Base-by-base conservation (phyloP, 352 stramenopile genomes). In the Pythium brassicae region DNA sequence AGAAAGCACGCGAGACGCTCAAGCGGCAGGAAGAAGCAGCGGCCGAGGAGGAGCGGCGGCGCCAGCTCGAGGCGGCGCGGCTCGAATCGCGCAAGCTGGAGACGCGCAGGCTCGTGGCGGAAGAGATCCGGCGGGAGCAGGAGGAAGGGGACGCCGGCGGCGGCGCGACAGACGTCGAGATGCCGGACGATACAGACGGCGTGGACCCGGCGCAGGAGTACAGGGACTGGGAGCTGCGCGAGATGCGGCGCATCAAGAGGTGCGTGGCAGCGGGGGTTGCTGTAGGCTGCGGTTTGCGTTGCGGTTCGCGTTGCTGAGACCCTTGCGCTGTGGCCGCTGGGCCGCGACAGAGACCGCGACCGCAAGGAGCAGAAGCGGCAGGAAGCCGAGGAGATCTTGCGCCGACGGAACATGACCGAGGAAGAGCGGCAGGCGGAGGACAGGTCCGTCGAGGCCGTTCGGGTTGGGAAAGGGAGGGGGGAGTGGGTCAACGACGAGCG, bases 361-460 rank as follows among this genome's bases (percentile, higher is more conserved):
- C 70, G 74, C 23, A 84, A 86, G 32, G 77, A 96, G 62, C 62
- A 89, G 56, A 69, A 69, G 19, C 74, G 86, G 35, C 78, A 85
- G 25, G 94, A 99, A 62, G 76, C 77, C 12, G 69, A 83, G 39
- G 96, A 99, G 65, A 92, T 92, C 12, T 51, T 82, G 46, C 82
- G 87, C 9, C 71, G 89, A 37, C 83, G 89, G n/a, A 92, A 94
- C 42, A 80, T 99, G 81, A 99, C 97, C 29, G 94, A 98, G 56
- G 96, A 98, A 62, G 95, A 99, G 71, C 81, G 94, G 10, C 68
- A 85, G 11, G 67, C 83, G 23, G 95, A 99, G 66, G 96, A 99
- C 63, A 77, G 75, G 66, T 90, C 65, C 17, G 83, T 53, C 49
- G 19, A 26, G 4, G 4, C 23, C 0, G n/a, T 27, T 3, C 44